Evolutionary conservation across 1,139 yeast genomes (phyloP).

Genomic region (Zygosaccharomyces pseudobailii): DNA sequence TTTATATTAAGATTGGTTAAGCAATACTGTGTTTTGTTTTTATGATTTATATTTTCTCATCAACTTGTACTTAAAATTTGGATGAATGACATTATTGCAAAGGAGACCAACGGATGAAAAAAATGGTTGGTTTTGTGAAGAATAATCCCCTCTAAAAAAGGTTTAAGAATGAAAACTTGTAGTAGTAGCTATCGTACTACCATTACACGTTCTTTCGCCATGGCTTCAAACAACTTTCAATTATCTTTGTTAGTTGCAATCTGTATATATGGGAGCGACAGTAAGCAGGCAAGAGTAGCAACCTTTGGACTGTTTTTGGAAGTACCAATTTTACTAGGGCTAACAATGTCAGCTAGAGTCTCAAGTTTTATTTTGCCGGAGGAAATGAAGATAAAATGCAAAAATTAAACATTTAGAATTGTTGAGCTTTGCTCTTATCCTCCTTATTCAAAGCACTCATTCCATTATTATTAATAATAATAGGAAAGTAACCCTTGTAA

Average conservation of each 20-base stretch:
- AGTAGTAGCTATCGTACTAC: constrained; percentile 41
- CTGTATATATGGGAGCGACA: constrained; percentile 48
- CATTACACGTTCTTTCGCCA: constrained; percentile 52
- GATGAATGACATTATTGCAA: constrained; percentile 36
- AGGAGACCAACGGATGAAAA: constrained; percentile 4
- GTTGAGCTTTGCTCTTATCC: too few relatives aligned
- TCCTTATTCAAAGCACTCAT: too few relatives aligned
- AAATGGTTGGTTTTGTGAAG: constrained; percentile 40
- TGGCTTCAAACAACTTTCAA: constrained; percentile 54
- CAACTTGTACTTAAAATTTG: constrained; percentile 46
- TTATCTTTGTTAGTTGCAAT: constrained; percentile 52
- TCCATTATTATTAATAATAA: too few relatives aligned
- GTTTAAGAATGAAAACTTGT: constrained; percentile 33
- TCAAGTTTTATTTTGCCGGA: constrained; percentile 22
- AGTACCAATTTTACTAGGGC: constrained; percentile 46
- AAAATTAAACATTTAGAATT: too few relatives aligned
- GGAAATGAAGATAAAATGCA: not conserved
- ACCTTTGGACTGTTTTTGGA: constrained; percentile 58
- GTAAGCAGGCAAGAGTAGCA: constrained; percentile 54
- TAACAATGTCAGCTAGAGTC: constrained; percentile 42
- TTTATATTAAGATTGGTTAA: constrained; percentile 46
- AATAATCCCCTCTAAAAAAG: constrained; percentile 9
- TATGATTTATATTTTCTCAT: constrained; percentile 45
- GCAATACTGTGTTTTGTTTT: constrained; percentile 53
- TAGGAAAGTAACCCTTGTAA: too few relatives aligned